phyloP scores from a whole-genome alignment of 176 grass and related monocot genomes.

The Eleusine indica region DNA sequence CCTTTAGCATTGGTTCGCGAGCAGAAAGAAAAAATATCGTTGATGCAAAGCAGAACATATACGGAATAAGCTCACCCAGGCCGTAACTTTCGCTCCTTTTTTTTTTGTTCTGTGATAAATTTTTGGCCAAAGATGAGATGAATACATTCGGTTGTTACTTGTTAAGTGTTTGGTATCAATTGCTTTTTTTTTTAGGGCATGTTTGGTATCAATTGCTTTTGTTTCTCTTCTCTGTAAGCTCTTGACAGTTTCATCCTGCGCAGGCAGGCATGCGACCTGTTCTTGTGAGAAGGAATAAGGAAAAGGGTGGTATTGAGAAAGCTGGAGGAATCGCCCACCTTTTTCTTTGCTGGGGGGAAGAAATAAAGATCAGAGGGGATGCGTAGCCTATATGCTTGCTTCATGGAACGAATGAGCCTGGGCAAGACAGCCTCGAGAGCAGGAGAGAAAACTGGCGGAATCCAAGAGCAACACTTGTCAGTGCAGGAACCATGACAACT shows the following conservation, averaged over 20 bases:
- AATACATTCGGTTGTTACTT: constrained; percentile 43
- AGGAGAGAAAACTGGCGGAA: not conserved
- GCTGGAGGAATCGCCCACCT: constrained; percentile 25
- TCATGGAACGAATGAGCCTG: not conserved
- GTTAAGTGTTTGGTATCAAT: constrained; percentile 54
- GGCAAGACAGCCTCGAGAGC: not conserved
- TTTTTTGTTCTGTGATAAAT: constrained; percentile 23
- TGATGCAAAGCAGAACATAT: not conserved
- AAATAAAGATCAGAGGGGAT: constrained; percentile 11
- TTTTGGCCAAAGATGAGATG: constrained; percentile 36
- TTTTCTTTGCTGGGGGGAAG: not conserved
- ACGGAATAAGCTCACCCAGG: constrained; percentile 32
- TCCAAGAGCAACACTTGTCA: not conserved
- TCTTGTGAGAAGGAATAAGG: constrained; percentile 19
- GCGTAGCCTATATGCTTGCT: not conserved
- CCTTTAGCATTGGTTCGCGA: constrained; percentile 36
- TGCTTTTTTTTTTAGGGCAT: constrained; percentile 17
- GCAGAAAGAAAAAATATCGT: not conserved
- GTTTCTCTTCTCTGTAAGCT: constrained; percentile 18
- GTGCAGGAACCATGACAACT: not conserved
- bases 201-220: constrained; percentile 45
- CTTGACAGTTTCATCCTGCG: not conserved
- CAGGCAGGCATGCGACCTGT: not conserved
- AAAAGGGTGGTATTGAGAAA: constrained; percentile 37
- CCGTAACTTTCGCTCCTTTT: constrained; percentile 31